Conservation (phyloP, 208 protist genomes). For the Trypanosomatidae sp. region DNA sequence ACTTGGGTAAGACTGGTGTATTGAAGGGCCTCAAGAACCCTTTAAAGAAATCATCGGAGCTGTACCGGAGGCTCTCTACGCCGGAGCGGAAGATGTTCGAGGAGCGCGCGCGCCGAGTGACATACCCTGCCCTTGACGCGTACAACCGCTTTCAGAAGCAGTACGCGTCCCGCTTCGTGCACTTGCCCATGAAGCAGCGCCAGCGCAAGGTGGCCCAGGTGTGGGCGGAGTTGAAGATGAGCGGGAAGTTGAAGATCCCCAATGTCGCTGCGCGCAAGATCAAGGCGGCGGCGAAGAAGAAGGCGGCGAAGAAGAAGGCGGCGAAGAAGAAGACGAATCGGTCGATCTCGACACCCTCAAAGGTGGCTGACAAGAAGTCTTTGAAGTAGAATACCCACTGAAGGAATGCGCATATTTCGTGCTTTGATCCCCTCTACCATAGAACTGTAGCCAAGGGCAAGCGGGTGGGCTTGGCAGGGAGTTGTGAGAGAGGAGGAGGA, state of each 20-base stretch:
- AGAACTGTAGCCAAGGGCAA: background rate
- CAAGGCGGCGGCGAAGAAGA: conserved; percentile 21
- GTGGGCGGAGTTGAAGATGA: conserved; percentile 60
- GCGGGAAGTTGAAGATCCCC: conserved; percentile 28
- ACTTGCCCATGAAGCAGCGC: conserved; percentile 56
- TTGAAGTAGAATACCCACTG: background rate
- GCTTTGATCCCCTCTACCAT: conserved; percentile 1
- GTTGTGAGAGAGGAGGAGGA: background rate
- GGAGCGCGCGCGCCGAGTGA: conserved; percentile 36
- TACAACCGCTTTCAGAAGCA: conserved; percentile 77
- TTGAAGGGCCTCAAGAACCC: conserved; percentile 28
- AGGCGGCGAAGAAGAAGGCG: conserved; percentile 10
- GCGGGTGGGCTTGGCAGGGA: background rate
- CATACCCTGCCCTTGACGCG: conserved; percentile 62
- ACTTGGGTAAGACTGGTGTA: conserved; percentile 36
- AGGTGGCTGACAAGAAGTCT: background rate
- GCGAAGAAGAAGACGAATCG: background rate
- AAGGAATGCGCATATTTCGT: background rate
- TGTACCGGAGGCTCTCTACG: conserved; percentile 49
- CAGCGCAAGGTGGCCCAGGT: conserved; percentile 68
- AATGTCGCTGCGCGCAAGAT: conserved; percentile 36
- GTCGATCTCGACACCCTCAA: background rate
- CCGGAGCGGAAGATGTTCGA: conserved; percentile 38
- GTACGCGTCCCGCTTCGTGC: conserved; percentile 46
- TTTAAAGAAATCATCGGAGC: conserved; percentile 17